These are phyloP conservation scores for Vinca minor DNA, from an alignment of 257 asterid species.

Conservation along the genomic window DNA sequence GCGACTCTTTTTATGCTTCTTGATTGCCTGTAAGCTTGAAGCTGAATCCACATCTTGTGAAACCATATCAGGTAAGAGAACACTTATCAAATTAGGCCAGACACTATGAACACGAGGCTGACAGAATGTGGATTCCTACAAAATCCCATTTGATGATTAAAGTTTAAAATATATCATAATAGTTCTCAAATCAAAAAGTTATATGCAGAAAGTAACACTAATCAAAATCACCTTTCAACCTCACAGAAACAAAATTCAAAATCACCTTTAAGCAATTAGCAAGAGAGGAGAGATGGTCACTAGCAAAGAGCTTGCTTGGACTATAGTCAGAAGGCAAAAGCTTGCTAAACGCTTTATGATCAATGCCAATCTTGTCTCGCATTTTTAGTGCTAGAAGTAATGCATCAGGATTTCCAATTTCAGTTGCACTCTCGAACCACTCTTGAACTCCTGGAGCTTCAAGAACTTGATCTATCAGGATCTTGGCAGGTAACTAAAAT, in stretches of 20 bases:
- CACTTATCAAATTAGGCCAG: slow-evolving; percentile 67
- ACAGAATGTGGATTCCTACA: slow-evolving; percentile 89
- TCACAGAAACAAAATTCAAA: slow-evolving; percentile 11
- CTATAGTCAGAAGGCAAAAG: slow-evolving; percentile 73
- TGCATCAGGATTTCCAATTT: slow-evolving; percentile 85
- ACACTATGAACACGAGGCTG: slow-evolving; percentile 85
- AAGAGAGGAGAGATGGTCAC: slow-evolving; percentile 47
- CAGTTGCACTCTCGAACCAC: slow-evolving; percentile 75
- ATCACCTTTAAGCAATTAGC: slow-evolving; percentile 80
- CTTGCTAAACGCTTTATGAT: slow-evolving; percentile 42
- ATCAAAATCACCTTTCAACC: slow-evolving; percentile 55
- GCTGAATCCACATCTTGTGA: slow-evolving; percentile 50
- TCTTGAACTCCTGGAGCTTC: slow-evolving; percentile 80
- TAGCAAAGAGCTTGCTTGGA: slow-evolving; percentile 49
- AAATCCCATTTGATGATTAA: slow-evolving; percentile 8
- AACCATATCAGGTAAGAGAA: slow-evolving; percentile 53
- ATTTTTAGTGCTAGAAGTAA: slow-evolving; percentile 71
- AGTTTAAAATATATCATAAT: background rate
- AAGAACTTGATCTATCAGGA: slow-evolving; percentile 50
- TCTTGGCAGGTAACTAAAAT: slow-evolving; percentile 63
- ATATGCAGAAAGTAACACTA: slow-evolving; percentile 12
- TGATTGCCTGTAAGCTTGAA: slow-evolving; percentile 34
- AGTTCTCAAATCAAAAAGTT: background rate
- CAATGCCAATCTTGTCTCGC: slow-evolving; percentile 46
- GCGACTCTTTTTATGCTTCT: slow-evolving; percentile 72